These are phyloP conservation scores for Ophiostoma pallidulum DNA, from an alignment of 2,329 filamentous ascomycete genomes.

Conservation along the genomic window DNA sequence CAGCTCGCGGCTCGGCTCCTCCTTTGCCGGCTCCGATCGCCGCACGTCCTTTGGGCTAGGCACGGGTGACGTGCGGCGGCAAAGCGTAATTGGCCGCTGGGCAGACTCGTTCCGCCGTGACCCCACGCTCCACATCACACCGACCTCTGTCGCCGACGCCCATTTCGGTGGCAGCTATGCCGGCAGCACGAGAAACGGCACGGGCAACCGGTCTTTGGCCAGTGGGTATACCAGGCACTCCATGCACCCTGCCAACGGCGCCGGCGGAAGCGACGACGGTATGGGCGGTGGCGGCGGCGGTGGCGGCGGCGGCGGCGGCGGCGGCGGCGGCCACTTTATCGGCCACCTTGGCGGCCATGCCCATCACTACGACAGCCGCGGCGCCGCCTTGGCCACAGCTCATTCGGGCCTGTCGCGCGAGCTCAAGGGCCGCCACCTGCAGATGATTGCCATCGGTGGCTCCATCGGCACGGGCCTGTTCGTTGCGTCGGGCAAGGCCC, in stretches of 20 bases:
- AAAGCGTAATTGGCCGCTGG: constrained; percentile 27
- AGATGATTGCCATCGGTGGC: constrained; percentile 96
- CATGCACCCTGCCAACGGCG: constrained; percentile 1
- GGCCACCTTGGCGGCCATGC: constrained; percentile 17
- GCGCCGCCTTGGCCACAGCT: constrained; percentile 63
- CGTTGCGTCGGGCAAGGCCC: constrained; percentile 66
- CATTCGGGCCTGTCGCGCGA: constrained; percentile 65
- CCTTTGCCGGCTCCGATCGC: background rate
- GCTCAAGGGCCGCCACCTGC: constrained; percentile 75
- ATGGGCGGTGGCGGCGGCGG: background rate
- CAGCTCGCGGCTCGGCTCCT: background rate
- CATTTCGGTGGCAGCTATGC: constrained; percentile 1
- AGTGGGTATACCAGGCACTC: constrained; percentile 9
- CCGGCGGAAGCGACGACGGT: background rate
- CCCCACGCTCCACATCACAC: constrained; percentile 39
- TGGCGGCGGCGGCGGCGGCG: background rate
- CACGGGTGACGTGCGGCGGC: constrained; percentile 4
- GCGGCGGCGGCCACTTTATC: background rate
- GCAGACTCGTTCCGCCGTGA: constrained; percentile 57
- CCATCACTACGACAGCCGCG: constrained; percentile 46
- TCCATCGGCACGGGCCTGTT: constrained; percentile 88
- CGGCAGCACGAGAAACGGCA: constrained; percentile 1
- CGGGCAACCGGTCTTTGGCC: background rate
- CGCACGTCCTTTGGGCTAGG: constrained; percentile 15
- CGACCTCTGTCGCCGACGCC: constrained; percentile 29